Evolutionary conservation across 805 yeast genomes (phyloP), one percentile per base, ranked within the genome.

Genomic region (Kazachstania martiniae): DNA sequence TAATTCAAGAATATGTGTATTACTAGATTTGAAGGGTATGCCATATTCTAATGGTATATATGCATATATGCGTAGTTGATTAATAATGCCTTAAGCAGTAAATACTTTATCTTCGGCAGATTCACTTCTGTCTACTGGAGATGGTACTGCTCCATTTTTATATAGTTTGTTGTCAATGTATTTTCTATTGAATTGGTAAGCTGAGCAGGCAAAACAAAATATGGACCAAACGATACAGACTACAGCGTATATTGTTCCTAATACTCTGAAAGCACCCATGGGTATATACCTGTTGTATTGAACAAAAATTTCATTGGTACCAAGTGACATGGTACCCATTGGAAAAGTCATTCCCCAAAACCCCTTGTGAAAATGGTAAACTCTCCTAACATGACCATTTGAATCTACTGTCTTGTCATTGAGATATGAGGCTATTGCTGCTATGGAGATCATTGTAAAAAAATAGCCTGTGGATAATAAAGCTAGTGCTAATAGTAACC

Each of bases 341-440:
- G 95, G 95, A 76, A 86, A 86, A 41, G 95, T 81, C 63, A 81
- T 70, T 12, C 86, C 75, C 95, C 95, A 82, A 73, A 74, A 74
- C 1, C 71, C 66, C 40, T 65, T 63, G 18, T 63, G 59, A 59
- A 73, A 76, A 21, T 41, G 34, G 13, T 53, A 54, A 4, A 53
- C 47, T 0, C 66, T 66, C 8, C 23, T 31, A 1, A 22, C 22
- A 4, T 29, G 27, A 2, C 38, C 36, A 4, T 28, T 28, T 12
- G 33, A 21, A 21, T 50, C 46, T 1, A 56, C 8, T 2, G 62
- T 55, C 17, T 25, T 25, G 7, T 35, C 27, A 8, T 34, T 36
- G 24, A 18, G 15, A 29, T 44, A 44, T 4, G 55, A 43, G 1
- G 38, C 13, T 4, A 50, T 33, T 4, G 64, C 49, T 2, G 56